These are phyloP conservation scores for Amborella trichopoda DNA, from an alignment of 164 flowering plant species.

Conservation along the genomic window DNA sequence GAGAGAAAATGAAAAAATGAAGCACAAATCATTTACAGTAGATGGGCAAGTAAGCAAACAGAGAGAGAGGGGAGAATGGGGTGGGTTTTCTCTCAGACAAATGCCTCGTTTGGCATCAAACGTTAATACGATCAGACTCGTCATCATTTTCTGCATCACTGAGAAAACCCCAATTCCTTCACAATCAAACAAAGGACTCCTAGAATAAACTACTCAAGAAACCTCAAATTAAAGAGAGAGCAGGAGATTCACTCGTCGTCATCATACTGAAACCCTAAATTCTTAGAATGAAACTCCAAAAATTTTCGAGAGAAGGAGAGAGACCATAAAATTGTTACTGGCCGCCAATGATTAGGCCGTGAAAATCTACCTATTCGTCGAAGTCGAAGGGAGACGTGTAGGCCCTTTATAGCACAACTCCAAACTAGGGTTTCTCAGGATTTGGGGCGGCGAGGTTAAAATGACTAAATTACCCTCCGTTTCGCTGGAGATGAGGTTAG, in stretches of 20 bases:
- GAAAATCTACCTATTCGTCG: too few species aligned
- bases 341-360: too few species aligned
- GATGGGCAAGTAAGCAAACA: not conserved
- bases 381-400: too few species aligned
- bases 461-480: too few species aligned
- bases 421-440: too few species aligned
- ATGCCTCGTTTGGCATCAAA: slow-evolving; percentile 55
- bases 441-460: too few species aligned
- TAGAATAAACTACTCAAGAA: not conserved
- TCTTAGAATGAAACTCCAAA: not conserved
- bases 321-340: not conserved
- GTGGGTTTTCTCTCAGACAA: slow-evolving; percentile 37
- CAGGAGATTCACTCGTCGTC: not conserved
- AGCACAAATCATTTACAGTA: not conserved
- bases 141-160: slow-evolving; percentile 43
- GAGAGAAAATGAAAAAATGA: not conserved
- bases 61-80: not conserved
- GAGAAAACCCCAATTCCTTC: slow-evolving; percentile 16
- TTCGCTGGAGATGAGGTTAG: too few species aligned
- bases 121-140: slow-evolving; percentile 35
- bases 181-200: not conserved
- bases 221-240: not conserved
- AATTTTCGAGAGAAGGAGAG: not conserved
- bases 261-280: not conserved
- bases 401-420: too few species aligned